These are phyloP conservation scores for Sclerotinia subarctica DNA, from an alignment of 2,329 filamentous ascomycete species.

Conservation along the genomic window DNA sequence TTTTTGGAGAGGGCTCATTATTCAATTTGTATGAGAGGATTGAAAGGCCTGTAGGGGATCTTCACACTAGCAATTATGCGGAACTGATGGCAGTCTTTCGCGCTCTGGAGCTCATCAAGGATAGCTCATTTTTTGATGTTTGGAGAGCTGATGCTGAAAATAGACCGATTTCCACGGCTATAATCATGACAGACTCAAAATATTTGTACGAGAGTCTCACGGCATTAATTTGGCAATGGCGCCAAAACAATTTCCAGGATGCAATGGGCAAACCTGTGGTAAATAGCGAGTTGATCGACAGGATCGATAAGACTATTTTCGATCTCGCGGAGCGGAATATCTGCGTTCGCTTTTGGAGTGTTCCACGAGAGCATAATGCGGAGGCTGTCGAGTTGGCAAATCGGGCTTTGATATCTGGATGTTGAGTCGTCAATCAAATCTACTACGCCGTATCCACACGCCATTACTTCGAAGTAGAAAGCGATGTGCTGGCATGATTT, in stretches of 20 bases:
- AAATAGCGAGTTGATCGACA: neutral
- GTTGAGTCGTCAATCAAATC: too few species aligned
- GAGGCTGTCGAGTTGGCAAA: neutral
- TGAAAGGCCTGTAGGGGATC: too few species aligned
- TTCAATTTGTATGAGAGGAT: neutral
- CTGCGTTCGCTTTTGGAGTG: neutral
- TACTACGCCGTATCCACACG: neutral
- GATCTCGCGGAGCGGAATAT: neutral
- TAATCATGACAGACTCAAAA: slow-evolving; percentile 6
- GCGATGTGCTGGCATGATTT: neutral
- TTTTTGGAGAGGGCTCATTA: neutral
- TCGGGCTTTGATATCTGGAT: neutral
- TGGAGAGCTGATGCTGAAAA: neutral
- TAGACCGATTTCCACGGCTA: neutral
- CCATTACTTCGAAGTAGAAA: neutral
- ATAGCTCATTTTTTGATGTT: neutral
- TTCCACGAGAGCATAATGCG: neutral
- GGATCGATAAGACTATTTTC: neutral
- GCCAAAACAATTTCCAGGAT: neutral
- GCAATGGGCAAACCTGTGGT: neutral
- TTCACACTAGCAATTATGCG: neutral
- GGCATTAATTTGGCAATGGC: neutral
- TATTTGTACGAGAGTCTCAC: neutral
- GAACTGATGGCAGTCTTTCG: neutral
- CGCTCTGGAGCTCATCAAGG: neutral